Conservation (phyloP, 2,329 filamentous ascomycete genomes). For the Aspergillus vadensis region DNA sequence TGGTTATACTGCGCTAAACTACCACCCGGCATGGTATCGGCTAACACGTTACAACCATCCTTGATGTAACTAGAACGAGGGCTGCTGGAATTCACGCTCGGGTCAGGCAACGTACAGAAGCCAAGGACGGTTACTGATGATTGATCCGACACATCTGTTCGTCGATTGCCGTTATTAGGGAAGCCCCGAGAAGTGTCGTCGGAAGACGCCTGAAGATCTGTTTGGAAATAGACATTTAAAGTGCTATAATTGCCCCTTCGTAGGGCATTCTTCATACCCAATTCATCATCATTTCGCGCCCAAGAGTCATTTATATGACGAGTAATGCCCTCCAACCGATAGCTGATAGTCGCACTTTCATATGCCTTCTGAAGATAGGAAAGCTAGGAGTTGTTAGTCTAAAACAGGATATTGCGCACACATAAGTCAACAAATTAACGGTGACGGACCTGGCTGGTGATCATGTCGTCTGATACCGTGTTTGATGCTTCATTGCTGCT, state of each 20-base stretch:
- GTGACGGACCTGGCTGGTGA: slow-evolving; percentile 37
- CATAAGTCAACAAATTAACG: background rate
- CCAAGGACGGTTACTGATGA: slow-evolving; percentile 49
- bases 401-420: background rate
- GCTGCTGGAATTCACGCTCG: slow-evolving; percentile 43
- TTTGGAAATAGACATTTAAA: slow-evolving; percentile 64
- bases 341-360: slow-evolving; percentile 49
- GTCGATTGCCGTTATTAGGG: slow-evolving; percentile 30
- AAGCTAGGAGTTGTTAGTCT: slow-evolving; percentile 20
- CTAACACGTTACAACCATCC: slow-evolving; percentile 61
- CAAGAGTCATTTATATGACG: slow-evolving; percentile 58
- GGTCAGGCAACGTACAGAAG: slow-evolving; percentile 54
- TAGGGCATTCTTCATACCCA: slow-evolving; percentile 56
- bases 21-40: slow-evolving; percentile 59
- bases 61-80: slow-evolving; percentile 46
- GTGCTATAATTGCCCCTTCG: slow-evolving; percentile 56
- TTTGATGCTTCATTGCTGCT: slow-evolving; percentile 32
- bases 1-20: slow-evolving; percentile 51
- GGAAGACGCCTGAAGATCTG: slow-evolving; percentile 46
- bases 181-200: slow-evolving; percentile 25
- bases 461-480: slow-evolving; percentile 36
- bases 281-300: slow-evolving; percentile 53
- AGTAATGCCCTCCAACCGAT: slow-evolving; percentile 52
- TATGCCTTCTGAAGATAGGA: slow-evolving; percentile 51
- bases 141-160: slow-evolving; percentile 16